A percentile compares a stretch with the other conserved stretches of the same genome.
Evolutionary conservation across 1,284 basidiomycete genomes (phyloP).

Genomic region (Fomitopsis palustris): DNA sequence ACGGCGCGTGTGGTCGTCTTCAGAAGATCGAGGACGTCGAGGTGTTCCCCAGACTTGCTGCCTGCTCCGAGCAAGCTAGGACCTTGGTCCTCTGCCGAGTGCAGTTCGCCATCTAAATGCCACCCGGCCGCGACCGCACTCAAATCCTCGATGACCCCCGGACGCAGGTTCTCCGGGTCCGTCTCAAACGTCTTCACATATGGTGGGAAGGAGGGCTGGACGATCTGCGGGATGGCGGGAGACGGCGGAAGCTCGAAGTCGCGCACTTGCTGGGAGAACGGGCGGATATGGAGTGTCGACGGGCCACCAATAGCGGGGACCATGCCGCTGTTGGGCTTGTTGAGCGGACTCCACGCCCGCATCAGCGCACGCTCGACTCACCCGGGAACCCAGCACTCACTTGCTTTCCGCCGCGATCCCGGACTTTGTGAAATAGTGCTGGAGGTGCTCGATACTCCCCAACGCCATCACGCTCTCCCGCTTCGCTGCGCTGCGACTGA

Average conservation of each 20-base stretch:
- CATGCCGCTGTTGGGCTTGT: conserved; percentile 55
- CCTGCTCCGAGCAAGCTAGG: conserved; percentile 25
- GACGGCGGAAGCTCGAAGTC: conserved; percentile 69
- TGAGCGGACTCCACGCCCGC: conserved; percentile 40
- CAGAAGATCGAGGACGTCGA: conserved; percentile 64
- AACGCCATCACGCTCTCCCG: conserved; percentile 84
- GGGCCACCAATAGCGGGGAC: conserved; percentile 71
- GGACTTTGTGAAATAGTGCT: conserved; percentile 86
- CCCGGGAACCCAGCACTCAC: conserved; percentile 40
- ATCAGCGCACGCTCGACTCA: conserved; percentile 9
- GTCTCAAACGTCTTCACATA: conserved; percentile 63
- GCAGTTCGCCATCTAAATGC: conserved; percentile 35
- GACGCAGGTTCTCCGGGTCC: conserved; percentile 68
- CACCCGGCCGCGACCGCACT: conserved; percentile 55
- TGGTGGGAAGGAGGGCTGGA: conserved; percentile 43
- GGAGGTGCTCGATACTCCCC: conserved; percentile 83
- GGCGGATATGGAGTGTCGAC: conserved; percentile 36
- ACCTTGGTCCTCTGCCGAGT: conserved; percentile 15
- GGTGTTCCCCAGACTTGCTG: conserved; percentile 14
- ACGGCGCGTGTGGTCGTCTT: conserved; percentile 76
- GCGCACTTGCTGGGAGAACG: conserved; percentile 32
- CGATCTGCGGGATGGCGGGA: conserved; percentile 48
- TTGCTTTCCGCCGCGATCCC: conserved; percentile 69
- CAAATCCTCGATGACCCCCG: conserved; percentile 70
- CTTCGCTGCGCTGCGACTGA: conserved; percentile 82